These are phyloP conservation scores for Scheffersomyces spartinae DNA, from an alignment of 805 yeast species.

Conservation along the genomic window DNA sequence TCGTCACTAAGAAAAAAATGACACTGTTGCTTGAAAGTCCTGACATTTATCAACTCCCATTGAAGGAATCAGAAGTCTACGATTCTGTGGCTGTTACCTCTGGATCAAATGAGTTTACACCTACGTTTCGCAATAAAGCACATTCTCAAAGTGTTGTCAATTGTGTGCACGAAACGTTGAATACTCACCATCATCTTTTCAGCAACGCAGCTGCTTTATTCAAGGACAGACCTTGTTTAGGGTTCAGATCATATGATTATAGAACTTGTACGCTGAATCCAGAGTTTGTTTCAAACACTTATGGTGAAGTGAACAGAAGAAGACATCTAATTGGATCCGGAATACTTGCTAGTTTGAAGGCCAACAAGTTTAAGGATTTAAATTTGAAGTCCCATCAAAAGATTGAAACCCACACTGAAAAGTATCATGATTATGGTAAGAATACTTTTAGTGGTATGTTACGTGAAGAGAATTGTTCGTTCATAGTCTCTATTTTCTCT, in stretches of 20 bases:
- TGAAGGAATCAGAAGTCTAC: too few species aligned
- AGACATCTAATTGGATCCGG: constrained; percentile 47
- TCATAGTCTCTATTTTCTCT: constrained; percentile 21
- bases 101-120: too few species aligned
- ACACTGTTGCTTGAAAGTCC: too few species aligned
- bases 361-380: too few species aligned
- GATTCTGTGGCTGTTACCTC: too few species aligned
- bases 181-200: constrained; percentile 13
- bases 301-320: constrained; percentile 27
- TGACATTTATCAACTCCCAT: too few species aligned
- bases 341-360: too few species aligned
- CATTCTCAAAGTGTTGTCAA: too few species aligned
- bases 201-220: constrained; percentile 9
- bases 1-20: too few species aligned
- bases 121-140: too few species aligned
- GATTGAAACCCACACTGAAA: constrained; percentile 8
- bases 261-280: constrained; percentile 3
- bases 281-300: too few species aligned
- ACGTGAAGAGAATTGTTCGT: constrained; percentile 16
- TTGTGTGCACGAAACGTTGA: too few species aligned
- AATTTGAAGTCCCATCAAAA: constrained; percentile 8
- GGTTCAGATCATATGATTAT: constrained; percentile 12
- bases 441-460: constrained; percentile 1
- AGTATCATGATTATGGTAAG: constrained; percentile 7
- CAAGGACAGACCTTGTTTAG: constrained; percentile 12